phyloP scores from a whole-genome alignment of 2,329 filamentous ascomycete genomes.

The Cladosporium oxysporum region DNA sequence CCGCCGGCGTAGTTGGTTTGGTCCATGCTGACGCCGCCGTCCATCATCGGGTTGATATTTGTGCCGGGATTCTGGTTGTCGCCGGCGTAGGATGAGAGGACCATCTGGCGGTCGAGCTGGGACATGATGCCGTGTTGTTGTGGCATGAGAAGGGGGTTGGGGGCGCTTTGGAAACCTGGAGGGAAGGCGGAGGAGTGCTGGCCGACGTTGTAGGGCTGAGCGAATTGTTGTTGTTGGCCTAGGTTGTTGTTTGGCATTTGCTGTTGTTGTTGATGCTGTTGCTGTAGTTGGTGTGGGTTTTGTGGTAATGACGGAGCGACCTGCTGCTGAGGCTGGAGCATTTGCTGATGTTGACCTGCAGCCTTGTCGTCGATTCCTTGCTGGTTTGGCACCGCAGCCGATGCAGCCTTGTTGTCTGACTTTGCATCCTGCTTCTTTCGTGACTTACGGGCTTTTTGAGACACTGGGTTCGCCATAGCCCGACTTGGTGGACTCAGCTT shows the following conservation, averaged over 20 bases:
- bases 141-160: constrained; percentile 35
- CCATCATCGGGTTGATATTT: constrained; percentile 22
- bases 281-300: constrained; percentile 27
- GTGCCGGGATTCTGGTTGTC: constrained; percentile 47
- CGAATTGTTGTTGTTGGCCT: constrained; percentile 18
- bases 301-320: constrained; percentile 23
- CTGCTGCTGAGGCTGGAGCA: constrained; percentile 25
- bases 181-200: constrained; percentile 50
- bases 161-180: constrained; percentile 30
- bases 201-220: constrained; percentile 38
- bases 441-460: constrained; percentile 52
- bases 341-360: constrained; percentile 31
- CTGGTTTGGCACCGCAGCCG: constrained; percentile 25
- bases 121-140: constrained; percentile 57
- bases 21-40: constrained; percentile 23
- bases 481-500: constrained; percentile 65
- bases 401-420: constrained; percentile 27
- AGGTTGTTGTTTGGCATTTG: not conserved
- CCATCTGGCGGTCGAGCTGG: constrained; percentile 73
- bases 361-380: constrained; percentile 23
- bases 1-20: not conserved
- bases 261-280: constrained; percentile 25
- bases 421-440: constrained; percentile 36
- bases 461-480: constrained; percentile 37
- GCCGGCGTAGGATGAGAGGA: constrained; percentile 70